These are phyloP conservation scores for Carpinus viminea DNA, from an alignment of 306 rosid genomes.

Conservation along the genomic window DNA sequence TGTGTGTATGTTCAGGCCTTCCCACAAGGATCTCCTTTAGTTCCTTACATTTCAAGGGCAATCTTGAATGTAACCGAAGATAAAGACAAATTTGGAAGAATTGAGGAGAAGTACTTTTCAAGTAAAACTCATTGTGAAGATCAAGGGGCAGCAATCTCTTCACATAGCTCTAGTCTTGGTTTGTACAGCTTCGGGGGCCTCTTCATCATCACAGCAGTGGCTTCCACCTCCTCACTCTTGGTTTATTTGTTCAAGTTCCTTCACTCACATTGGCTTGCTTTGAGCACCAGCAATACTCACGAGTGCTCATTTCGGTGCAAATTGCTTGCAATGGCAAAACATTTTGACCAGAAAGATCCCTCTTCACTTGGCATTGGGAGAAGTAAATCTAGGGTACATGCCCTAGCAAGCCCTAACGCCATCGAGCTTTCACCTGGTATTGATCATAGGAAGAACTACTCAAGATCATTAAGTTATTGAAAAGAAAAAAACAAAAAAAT, in stretches of 20 bases:
- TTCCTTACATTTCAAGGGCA: slow-evolving; percentile 46
- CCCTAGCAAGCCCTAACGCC: not conserved
- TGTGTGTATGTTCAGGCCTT: slow-evolving; percentile 39
- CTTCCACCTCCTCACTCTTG: slow-evolving; percentile 18
- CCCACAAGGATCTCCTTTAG: slow-evolving; percentile 40
- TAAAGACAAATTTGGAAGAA: slow-evolving; percentile 11
- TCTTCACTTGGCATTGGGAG: not conserved
- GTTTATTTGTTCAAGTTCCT: slow-evolving; percentile 9
- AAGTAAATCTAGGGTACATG: not conserved
- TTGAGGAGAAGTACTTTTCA: slow-evolving; percentile 28
- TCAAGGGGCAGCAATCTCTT: slow-evolving; percentile 10
- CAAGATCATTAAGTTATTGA: not conserved
- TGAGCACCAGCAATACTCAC: not conserved
- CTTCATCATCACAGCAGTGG: slow-evolving; percentile 36
- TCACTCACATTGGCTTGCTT: not conserved
- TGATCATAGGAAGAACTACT: not conserved
- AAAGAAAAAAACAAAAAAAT: no score
- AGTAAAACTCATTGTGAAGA: slow-evolving; percentile 1
- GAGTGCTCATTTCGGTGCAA: slow-evolving; percentile 1
- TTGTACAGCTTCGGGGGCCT: slow-evolving; percentile 48
- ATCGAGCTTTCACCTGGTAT: not conserved
- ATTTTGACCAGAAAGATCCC: slow-evolving; percentile 14
- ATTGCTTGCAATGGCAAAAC: slow-evolving; percentile 16
- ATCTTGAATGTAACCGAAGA: slow-evolving; percentile 44
- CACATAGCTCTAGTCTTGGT: slow-evolving; percentile 27